Conservation (phyloP, 805 yeast genomes). For the Candida hungchunana region DNA sequence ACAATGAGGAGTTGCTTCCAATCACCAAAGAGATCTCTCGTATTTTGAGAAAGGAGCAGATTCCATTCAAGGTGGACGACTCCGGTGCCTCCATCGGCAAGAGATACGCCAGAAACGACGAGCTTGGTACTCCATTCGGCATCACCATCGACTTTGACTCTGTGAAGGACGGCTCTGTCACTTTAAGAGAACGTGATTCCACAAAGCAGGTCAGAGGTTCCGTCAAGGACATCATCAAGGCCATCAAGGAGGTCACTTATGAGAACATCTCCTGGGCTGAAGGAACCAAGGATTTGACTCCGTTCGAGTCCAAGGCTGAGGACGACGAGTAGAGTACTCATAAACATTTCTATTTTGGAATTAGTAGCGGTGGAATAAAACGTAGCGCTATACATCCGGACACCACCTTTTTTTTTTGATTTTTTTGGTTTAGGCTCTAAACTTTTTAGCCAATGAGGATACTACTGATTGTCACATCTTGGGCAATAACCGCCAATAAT, state of each 20-base stretch:
- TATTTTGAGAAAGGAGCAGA: slow-evolving; percentile 69
- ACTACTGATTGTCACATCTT: background rate
- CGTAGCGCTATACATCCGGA: slow-evolving; percentile 7
- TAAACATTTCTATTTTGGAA: background rate
- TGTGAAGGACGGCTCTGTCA: slow-evolving; percentile 79
- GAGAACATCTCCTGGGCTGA: slow-evolving; percentile 77
- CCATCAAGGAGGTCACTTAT: slow-evolving; percentile 73
- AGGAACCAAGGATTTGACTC: slow-evolving; percentile 68
- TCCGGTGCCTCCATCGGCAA: slow-evolving; percentile 97
- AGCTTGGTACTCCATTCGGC: slow-evolving; percentile 98
- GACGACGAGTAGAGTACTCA: slow-evolving; percentile 31
- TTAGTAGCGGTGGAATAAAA: no score
- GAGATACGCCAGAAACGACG: slow-evolving; percentile 97
- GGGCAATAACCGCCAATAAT: background rate
- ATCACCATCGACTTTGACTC: slow-evolving; percentile 95
- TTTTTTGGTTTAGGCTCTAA: slow-evolving; percentile 1
- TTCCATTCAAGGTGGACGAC: slow-evolving; percentile 95
- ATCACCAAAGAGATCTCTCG: slow-evolving; percentile 65
- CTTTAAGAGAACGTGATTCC: slow-evolving; percentile 95
- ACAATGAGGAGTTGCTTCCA: slow-evolving; percentile 75
- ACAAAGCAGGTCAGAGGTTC: slow-evolving; percentile 96
- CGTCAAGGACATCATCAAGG: slow-evolving; percentile 63
- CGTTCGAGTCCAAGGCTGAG: slow-evolving; percentile 64
- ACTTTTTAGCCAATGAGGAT: slow-evolving; percentile 8
- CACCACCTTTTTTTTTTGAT: slow-evolving; percentile 3